These are phyloP conservation scores for Psilocybe azurescens DNA, from an alignment of 768 basidiomycete species.

Conservation along the genomic window DNA sequence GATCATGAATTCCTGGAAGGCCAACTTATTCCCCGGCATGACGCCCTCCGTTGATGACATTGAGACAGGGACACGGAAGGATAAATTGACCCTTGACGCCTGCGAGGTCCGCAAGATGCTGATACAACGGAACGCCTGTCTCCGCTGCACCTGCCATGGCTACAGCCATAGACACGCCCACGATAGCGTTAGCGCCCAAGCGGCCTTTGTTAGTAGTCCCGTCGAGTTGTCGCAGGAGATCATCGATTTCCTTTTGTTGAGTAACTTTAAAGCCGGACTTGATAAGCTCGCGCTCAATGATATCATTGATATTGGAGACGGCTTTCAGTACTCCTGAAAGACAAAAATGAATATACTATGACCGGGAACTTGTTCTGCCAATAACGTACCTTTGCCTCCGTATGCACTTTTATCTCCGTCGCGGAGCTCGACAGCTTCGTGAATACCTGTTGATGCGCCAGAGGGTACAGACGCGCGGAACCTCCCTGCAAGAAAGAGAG, in stretches of 20 bases:
- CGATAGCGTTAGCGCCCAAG: conserved; percentile 18
- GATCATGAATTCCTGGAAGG: conserved; percentile 17
- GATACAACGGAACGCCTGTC: conserved; percentile 15
- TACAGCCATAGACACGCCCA: conserved; percentile 19
- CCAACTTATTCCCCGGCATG: conserved; percentile 17
- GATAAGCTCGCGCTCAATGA: conserved; percentile 17
- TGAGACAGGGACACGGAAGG: conserved; percentile 16
- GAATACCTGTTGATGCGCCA: conserved; percentile 16
- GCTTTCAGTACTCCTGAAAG: conserved; percentile 15
- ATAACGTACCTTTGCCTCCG: conserved; percentile 14
- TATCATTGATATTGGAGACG: conserved; percentile 14
- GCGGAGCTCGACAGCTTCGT: conserved; percentile 19
- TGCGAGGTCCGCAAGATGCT: conserved; percentile 15
- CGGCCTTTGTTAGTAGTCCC: conserved; percentile 14
- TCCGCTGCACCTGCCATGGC: conserved; percentile 15
- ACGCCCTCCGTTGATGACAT: conserved; percentile 18
- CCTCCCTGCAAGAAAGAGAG: background rate
- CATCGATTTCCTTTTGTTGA: conserved; percentile 18
- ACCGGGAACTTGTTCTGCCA: too few species aligned
- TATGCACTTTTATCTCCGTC: conserved; percentile 15
- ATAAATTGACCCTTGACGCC: conserved; percentile 11
- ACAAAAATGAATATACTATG: background rate
- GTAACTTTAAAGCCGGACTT: conserved; percentile 14
- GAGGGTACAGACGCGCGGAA: conserved; percentile 16
- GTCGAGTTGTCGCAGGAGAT: conserved; percentile 17